Conservation (phyloP, 148 eudicot species). For the Vaccinium macrocarpon region DNA sequence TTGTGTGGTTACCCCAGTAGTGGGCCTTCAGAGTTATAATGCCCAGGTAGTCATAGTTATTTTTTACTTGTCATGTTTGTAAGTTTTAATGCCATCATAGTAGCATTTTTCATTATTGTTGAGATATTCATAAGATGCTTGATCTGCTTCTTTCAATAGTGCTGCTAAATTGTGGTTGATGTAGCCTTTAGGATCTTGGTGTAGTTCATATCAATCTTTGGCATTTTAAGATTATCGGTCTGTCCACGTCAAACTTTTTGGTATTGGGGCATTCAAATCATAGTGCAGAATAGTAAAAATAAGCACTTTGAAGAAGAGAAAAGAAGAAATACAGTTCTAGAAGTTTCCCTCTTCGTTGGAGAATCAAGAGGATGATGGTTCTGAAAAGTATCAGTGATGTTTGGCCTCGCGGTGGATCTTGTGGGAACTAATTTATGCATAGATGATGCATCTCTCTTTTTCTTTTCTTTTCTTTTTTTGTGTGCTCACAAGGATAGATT, state of each 20-base stretch:
- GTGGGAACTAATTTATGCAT: not conserved
- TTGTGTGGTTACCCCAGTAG: constrained; percentile 38
- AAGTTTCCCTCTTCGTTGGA: not conserved
- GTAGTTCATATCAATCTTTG: constrained; percentile 1
- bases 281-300: not conserved
- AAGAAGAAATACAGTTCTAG: not conserved
- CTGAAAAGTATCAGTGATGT: not conserved
- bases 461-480: too few relatives aligned
- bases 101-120: not conserved
- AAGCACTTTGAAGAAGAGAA: not conserved
- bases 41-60: constrained; percentile 36
- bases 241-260: not conserved
- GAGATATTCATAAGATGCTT: not conserved
- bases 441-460: not conserved
- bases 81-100: not conserved
- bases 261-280: not conserved
- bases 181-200: not conserved
- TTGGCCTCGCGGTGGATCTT: not conserved
- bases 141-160: not conserved
- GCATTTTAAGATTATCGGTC: not conserved
- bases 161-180: not conserved
- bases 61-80: not conserved
- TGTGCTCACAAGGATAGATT: not conserved
- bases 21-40: constrained; percentile 54
- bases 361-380: not conserved